Conservation (phyloP, 495 filamentous ascomycete species). For the Talaromyces thailandensis region DNA sequence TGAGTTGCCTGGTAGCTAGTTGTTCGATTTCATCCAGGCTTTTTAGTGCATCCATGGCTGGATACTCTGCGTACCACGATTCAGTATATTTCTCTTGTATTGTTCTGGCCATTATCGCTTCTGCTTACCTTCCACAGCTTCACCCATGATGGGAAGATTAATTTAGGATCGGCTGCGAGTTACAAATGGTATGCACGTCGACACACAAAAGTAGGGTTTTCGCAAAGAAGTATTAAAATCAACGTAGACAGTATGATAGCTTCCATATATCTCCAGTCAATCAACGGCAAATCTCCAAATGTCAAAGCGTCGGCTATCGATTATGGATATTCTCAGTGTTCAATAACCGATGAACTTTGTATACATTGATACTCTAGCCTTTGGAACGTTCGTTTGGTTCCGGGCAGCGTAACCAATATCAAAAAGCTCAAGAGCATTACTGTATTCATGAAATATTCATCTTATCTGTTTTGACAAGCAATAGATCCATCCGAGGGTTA, state of each 20-base stretch:
- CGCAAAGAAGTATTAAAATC: background rate
- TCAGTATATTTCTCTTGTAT: background rate
- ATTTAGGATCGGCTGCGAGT: background rate
- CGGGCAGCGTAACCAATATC: too few species aligned
- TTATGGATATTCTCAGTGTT: too few species aligned
- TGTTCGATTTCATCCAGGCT: slow-evolving; percentile 68
- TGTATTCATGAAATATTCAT: too few species aligned
- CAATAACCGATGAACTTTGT: too few species aligned
- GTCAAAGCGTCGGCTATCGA: too few species aligned
- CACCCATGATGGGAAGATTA: background rate
- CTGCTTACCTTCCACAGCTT: background rate
- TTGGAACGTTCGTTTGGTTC: too few species aligned
- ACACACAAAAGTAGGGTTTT: background rate
- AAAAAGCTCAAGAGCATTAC: too few species aligned
- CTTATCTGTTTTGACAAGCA: too few species aligned
- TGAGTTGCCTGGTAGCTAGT: slow-evolving; percentile 66
- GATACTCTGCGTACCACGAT: slow-evolving; percentile 6
- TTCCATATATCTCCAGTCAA: background rate
- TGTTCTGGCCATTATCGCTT: background rate
- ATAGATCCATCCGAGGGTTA: too few species aligned
- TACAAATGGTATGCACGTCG: background rate
- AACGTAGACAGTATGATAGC: background rate
- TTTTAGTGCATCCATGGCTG: slow-evolving; percentile 61
- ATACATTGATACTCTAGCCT: too few species aligned
- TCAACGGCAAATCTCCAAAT: background rate